These are phyloP conservation scores for Daldinia sp. DNA, from an alignment of 2,329 filamentous ascomycete species.

Conservation along the genomic window DNA sequence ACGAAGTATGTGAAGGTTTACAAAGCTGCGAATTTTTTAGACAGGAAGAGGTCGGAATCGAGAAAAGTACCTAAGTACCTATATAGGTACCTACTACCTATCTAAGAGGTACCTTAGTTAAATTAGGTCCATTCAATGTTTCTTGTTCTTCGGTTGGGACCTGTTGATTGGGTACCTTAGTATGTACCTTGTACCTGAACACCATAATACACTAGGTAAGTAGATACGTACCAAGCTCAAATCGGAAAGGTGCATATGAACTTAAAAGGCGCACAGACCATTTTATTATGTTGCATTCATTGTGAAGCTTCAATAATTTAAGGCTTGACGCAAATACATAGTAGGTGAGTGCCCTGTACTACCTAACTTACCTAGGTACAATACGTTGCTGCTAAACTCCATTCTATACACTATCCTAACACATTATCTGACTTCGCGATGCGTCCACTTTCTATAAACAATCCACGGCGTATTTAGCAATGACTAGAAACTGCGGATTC, in stretches of 20 bases:
- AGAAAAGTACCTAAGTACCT: constrained; percentile 22
- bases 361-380: no score
- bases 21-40: constrained; percentile 17
- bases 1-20: not conserved
- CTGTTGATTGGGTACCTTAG: not conserved
- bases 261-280: not conserved
- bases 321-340: not conserved
- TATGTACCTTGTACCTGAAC: not conserved
- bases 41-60: constrained; percentile 18
- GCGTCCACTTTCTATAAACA: not conserved
- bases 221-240: not conserved
- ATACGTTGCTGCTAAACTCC: no score
- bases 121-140: no score
- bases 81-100: not conserved
- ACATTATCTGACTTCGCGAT: constrained; percentile 1
- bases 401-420: not conserved
- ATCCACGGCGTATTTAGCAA: not conserved
- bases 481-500: constrained; percentile 6
- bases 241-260: not conserved
- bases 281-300: not conserved
- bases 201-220: no score
- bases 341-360: not conserved
- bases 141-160: not conserved
- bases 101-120: not conserved
- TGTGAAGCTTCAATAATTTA: not conserved